phyloP scores from a whole-genome alignment of 192 early-diverging fungal species.

The Entophlyctis helioformis region DNA sequence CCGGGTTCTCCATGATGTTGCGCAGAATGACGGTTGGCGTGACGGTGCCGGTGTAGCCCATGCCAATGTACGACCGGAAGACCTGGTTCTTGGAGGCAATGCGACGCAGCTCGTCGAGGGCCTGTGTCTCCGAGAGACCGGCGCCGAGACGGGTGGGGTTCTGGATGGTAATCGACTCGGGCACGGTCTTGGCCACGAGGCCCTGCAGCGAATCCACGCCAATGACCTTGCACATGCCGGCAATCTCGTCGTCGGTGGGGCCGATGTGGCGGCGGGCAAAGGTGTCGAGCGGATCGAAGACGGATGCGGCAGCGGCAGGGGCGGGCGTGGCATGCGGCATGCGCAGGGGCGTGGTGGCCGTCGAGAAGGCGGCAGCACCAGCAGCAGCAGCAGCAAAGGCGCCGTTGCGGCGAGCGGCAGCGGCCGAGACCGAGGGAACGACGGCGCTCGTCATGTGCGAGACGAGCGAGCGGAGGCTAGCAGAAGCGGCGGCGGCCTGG shows the following conservation, averaged over 20 bases:
- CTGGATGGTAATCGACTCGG: constrained; percentile 62
- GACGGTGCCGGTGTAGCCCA: constrained; percentile 85
- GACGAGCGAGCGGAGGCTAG: no score
- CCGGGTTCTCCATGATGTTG: constrained; percentile 97
- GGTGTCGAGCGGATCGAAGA: constrained; percentile 34
- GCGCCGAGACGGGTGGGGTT: constrained; percentile 62
- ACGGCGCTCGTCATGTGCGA: no score
- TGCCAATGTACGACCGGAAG: constrained; percentile 85
- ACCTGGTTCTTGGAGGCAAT: constrained; percentile 90
- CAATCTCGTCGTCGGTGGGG: constrained; percentile 58
- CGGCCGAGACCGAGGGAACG: no score
- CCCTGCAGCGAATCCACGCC: constrained; percentile 71
- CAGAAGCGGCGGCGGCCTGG: no score
- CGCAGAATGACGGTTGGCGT: constrained; percentile 91
- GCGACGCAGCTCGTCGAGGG: constrained; percentile 66
- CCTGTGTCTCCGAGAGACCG: constrained; percentile 70
- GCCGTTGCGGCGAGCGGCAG: no score
- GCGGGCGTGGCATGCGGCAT: not conserved
- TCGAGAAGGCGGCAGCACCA: not conserved
- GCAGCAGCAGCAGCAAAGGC: not conserved
- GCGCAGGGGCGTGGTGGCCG: not conserved
- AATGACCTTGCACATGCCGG: constrained; percentile 70
- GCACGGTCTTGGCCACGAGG: constrained; percentile 74
- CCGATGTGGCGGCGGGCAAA: constrained; percentile 73
- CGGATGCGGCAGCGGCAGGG: not conserved